Percentiles rank a stretch among this genome's conserved stretches.
phyloP scores from a whole-genome alignment of 2,329 filamentous ascomycete genomes.

The Aspergillus melleus region DNA sequence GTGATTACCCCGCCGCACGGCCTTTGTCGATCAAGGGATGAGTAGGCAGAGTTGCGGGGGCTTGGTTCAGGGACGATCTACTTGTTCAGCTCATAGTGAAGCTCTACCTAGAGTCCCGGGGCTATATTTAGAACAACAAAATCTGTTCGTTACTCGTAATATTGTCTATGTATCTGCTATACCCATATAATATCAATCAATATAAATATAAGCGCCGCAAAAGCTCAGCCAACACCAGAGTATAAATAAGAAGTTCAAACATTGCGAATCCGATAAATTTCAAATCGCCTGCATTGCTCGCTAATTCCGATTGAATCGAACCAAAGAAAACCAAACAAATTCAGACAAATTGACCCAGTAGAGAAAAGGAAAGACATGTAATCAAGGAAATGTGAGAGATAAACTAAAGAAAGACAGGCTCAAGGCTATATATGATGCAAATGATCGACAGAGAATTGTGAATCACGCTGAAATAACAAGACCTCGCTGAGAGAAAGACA shows the following conservation, averaged over 20 bases:
- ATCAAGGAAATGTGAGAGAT: neutral
- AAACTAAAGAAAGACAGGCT: neutral
- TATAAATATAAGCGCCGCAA: neutral
- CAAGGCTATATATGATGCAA: neutral
- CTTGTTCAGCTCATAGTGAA: no score
- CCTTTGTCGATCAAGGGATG: no score
- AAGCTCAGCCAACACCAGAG: neutral
- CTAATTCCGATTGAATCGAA: neutral
- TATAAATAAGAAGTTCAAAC: neutral
- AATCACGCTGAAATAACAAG: constrained; percentile 4
- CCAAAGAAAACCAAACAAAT: neutral
- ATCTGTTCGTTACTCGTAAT: neutral
- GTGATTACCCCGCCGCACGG: no score
- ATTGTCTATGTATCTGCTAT: neutral
- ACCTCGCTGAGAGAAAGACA: neutral
- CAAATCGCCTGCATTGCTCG: neutral
- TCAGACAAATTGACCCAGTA: neutral
- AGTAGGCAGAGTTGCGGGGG: no score
- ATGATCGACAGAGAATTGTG: neutral
- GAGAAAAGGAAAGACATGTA: neutral
- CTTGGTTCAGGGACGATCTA: no score
- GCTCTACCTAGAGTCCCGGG: no score
- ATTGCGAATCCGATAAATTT: neutral
- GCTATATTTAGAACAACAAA: no score
- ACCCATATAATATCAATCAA: neutral